Evolutionary conservation across 176 grass and related monocot genomes (phyloP).

Genomic region (Oryza australiensis): DNA sequence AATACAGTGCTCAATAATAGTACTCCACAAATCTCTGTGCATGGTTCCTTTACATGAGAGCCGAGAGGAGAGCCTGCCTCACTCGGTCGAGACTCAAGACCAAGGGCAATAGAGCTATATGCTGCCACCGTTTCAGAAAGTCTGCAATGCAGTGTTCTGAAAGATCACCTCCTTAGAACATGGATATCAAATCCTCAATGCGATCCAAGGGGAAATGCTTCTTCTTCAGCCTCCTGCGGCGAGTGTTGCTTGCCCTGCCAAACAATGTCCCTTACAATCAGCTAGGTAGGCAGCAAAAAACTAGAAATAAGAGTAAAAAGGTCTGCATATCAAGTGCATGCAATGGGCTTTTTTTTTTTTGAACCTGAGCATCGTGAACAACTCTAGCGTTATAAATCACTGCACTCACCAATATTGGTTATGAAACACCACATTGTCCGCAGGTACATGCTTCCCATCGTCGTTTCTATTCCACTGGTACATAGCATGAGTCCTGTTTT

Average conservation of each 20-base stretch:
- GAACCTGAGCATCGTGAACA: not conserved
- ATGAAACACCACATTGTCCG: slow-evolving; percentile 72
- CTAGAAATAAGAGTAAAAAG: not conserved
- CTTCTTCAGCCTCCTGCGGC: slow-evolving; percentile 79
- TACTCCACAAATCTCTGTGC: not conserved
- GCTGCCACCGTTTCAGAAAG: not conserved
- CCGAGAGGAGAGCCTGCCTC: not conserved
- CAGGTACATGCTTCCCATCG: slow-evolving; percentile 69
- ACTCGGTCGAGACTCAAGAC: not conserved
- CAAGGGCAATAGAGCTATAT: not conserved
- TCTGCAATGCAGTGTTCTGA: not conserved
- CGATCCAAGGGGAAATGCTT: slow-evolving; percentile 47
- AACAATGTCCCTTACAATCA: not conserved
- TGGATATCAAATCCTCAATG: slow-evolving; percentile 46
- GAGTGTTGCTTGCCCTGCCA: slow-evolving; percentile 62
- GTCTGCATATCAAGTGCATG: not conserved
- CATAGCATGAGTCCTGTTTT: slow-evolving; percentile 85
- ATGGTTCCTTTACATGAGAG: not conserved
- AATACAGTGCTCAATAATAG: not conserved
- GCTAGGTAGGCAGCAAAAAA: not conserved
- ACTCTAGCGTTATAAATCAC: not conserved
- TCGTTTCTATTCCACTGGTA: slow-evolving; percentile 95
- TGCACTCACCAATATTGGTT: slow-evolving; percentile 87
- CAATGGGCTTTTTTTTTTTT: too few species aligned
- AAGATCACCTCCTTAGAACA: slow-evolving; percentile 31